These are phyloP conservation scores for Colletotrichum theobromicola DNA, from an alignment of 2,329 filamentous ascomycete species.

Conservation along the genomic window DNA sequence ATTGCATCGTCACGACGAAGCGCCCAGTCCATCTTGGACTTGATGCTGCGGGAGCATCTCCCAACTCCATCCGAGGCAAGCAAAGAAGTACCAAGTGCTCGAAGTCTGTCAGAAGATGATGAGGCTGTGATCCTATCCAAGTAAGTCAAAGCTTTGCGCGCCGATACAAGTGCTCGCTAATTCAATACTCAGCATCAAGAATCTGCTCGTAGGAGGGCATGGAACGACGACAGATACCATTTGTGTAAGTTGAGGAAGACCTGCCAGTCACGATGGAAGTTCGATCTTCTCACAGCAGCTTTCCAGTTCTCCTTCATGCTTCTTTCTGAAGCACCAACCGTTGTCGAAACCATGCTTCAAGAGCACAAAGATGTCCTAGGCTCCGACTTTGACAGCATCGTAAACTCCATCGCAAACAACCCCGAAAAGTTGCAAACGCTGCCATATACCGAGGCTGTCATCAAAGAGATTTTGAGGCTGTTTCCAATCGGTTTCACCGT, in stretches of 20 bases:
- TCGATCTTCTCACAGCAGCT: not conserved
- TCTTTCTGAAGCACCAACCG: not conserved
- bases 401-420: not conserved
- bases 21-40: not conserved
- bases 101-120: not conserved
- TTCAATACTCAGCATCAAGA: not conserved
- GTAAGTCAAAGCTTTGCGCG: not conserved
- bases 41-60: not conserved
- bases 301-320: not conserved
- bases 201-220: not conserved
- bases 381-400: not conserved
- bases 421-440: not conserved
- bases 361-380: not conserved
- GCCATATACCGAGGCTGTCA: not conserved
- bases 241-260: not conserved
- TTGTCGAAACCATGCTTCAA: not conserved
- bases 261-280: not conserved
- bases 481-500: not conserved
- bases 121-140: not conserved
- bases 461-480: not conserved
- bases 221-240: not conserved
- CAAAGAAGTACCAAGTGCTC: not conserved
- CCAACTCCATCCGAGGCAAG: not conserved
- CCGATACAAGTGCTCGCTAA: not conserved
- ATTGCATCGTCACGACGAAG: not conserved